Conservation (phyloP, 2,329 filamentous ascomycete genomes). For the Aspergillus phoenicis region DNA sequence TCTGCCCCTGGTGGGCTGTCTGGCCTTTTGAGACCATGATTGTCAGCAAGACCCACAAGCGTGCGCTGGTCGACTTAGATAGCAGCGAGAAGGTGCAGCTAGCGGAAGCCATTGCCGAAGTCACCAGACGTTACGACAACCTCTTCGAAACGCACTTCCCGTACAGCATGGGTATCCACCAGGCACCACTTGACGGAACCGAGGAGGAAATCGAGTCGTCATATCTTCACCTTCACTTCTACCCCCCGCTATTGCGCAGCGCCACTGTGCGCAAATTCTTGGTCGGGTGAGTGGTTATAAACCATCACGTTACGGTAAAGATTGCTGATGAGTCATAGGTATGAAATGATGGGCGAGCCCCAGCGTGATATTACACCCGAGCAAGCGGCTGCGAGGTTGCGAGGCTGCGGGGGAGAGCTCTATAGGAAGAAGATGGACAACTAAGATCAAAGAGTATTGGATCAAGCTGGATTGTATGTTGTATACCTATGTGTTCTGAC, state of each 20-base stretch:
- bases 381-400: conserved; percentile 79
- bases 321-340: conserved; percentile 48
- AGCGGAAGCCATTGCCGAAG: conserved; percentile 82
- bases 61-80: conserved; percentile 79
- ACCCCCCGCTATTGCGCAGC: conserved; percentile 86
- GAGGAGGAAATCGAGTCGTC: conserved; percentile 82
- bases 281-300: conserved; percentile 63
- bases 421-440: conserved; percentile 69
- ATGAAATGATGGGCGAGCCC: conserved; percentile 96
- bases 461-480: background rate
- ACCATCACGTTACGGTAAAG: background rate
- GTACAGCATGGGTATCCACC: conserved; percentile 95
- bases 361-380: conserved; percentile 97
- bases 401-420: conserved; percentile 75
- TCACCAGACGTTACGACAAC: conserved; percentile 92
- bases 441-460: background rate
- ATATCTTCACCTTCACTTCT: conserved; percentile 97
- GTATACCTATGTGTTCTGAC: background rate
- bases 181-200: conserved; percentile 82
- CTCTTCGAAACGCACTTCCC: conserved; percentile 96
- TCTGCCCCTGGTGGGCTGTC: conserved; percentile 96
- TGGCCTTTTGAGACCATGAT: conserved; percentile 98
- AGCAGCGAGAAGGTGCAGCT: conserved; percentile 70
- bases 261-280: conserved; percentile 95
- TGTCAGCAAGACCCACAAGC: conserved; percentile 78